Evolutionary conservation across 2,329 filamentous ascomycete species (phyloP), one percentile per base, ranked within the genome.

Genomic region (Decorospora gaudefroyi): DNA sequence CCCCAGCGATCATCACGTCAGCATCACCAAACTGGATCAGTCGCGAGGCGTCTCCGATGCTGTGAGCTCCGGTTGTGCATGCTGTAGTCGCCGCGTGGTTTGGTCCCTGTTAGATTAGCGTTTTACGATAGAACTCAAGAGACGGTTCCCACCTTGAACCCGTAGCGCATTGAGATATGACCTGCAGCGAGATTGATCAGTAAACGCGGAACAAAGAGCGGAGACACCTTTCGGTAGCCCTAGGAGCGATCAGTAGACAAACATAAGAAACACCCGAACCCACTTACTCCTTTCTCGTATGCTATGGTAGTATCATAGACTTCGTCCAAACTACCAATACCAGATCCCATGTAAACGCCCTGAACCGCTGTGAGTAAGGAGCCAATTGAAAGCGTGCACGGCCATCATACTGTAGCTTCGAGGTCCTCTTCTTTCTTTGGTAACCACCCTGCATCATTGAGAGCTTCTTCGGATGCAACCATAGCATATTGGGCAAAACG

Each of bases 171-270:
- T 17, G 92, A 92, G 25, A 97, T 84, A 67, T 97, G 92, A 0
- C 93, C 93, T 7, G 93, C 93, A 0, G 89, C 93, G 56, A 99
- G 81, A 68, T 99, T 99, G 72, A 95, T 96, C 35, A 99, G 78
- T 6, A 97, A 83, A 57, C 89, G 87, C 5, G 93, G 93, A 6
- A 97, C 90, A 65, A 99, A 97, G 3, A 96, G 75, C 1, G 93
- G 93, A 22, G 91, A 95, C 2, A 97, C 88, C 64, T 93, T 96
- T 58, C 83, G 89, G 69, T 96, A 95, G 53, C 92, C 92, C 88
- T 93, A 32, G 4, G 4, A 10, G 10, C 11, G 4, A 18, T 60
- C 8, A 55, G 31, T 46, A 3, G n/a, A 37, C 9, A n/a, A 4
- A 4, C 7, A 6, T 9, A 11, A 3, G 9, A 1, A 13, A 6